Conservation (phyloP, 306 rosid genomes). For the Malus asiatica region DNA sequence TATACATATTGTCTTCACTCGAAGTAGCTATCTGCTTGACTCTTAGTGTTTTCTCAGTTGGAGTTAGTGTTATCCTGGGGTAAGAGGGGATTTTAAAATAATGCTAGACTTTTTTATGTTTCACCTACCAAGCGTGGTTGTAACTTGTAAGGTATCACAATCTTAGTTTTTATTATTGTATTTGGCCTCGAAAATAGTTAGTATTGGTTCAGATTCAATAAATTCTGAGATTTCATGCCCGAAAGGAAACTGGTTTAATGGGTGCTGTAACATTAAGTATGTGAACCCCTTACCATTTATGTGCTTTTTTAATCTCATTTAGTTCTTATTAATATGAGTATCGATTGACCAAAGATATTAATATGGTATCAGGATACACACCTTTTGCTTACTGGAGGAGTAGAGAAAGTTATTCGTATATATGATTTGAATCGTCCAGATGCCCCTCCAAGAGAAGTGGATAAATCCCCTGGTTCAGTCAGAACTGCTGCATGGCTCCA, state of each 20-base stretch:
- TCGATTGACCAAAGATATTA: not conserved
- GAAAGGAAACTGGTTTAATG: constrained; percentile 1
- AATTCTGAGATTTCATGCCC: not conserved
- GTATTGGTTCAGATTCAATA: not conserved
- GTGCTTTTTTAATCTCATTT: constrained; percentile 4
- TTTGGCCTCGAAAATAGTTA: not conserved
- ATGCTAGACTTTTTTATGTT: not conserved
- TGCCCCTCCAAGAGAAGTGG: constrained; percentile 92
- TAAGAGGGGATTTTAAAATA: not conserved
- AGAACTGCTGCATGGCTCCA: constrained; percentile 97
- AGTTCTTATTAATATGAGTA: constrained; percentile 14
- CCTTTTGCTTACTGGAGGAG: constrained; percentile 87
- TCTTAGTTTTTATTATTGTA: not conserved
- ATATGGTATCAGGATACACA: constrained; percentile 63
- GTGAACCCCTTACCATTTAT: not conserved
- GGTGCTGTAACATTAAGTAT: not conserved
- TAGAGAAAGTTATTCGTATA: constrained; percentile 85
- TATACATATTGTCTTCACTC: not conserved
- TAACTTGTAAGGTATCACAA: not conserved
- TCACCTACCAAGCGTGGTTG: not conserved
- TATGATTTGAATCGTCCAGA: constrained; percentile 92
- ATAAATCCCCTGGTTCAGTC: constrained; percentile 89
- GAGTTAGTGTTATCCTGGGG: not conserved
- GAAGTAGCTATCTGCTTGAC: not conserved
- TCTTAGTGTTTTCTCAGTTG: not conserved